Evolutionary conservation across 805 yeast genomes (phyloP).

Genomic region (Candida patagonica): DNA sequence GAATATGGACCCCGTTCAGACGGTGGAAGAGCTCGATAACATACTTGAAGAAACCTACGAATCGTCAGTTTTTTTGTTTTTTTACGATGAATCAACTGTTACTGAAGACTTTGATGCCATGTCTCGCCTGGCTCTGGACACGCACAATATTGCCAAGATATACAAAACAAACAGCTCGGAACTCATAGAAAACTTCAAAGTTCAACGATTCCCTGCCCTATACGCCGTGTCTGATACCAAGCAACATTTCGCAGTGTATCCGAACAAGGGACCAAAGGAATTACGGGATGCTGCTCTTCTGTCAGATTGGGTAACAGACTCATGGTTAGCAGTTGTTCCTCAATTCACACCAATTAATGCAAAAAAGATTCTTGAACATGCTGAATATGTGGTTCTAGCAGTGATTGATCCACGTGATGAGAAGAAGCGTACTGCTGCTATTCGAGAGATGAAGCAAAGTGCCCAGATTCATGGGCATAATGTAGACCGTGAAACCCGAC

Average conservation of each 20-base stretch:
- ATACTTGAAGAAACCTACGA: constrained; percentile 19
- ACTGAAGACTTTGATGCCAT: constrained; percentile 33
- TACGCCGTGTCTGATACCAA: constrained; percentile 24
- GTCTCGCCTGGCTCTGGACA: constrained; percentile 24
- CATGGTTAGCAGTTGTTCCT: constrained; percentile 30
- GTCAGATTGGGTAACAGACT: constrained; percentile 24
- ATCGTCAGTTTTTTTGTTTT: constrained; percentile 27
- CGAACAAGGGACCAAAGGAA: constrained; percentile 25
- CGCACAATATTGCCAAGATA: constrained; percentile 26
- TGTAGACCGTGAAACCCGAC: constrained; percentile 16
- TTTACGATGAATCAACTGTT: constrained; percentile 30
- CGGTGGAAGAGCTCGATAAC: constrained; percentile 18
- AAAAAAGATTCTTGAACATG: constrained; percentile 21
- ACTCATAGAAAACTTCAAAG: constrained; percentile 22
- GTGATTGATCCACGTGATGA: constrained; percentile 24
- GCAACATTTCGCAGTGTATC: constrained; percentile 18
- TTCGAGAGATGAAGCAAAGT: constrained; percentile 24
- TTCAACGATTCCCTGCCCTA: constrained; percentile 25
- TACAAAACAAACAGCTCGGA: constrained; percentile 22
- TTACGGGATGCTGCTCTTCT: constrained; percentile 25
- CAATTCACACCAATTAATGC: constrained; percentile 30
- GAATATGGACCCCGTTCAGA: constrained; percentile 22
- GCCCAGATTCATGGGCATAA: constrained; percentile 23
- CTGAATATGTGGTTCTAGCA: constrained; percentile 25
- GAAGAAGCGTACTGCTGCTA: constrained; percentile 16